phyloP scores from a whole-genome alignment of 768 basidiomycete species.

The Tulasnella sp. region DNA sequence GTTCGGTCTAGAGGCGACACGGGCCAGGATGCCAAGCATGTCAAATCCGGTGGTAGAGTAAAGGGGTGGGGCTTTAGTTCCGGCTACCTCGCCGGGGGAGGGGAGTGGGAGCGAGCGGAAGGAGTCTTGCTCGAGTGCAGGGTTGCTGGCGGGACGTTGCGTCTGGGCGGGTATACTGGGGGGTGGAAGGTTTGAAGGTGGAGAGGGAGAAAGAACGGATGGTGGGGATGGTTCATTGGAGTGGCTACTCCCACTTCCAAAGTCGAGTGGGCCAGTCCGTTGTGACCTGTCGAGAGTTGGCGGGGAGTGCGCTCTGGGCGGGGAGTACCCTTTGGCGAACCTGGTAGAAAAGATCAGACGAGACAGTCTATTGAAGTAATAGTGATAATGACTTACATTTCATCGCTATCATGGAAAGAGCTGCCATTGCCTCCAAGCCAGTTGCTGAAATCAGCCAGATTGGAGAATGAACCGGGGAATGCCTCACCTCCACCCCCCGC shows the following conservation, averaged over 20 bases:
- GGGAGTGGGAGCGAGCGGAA: neutral
- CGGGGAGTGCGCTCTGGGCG: neutral
- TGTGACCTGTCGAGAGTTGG: neutral
- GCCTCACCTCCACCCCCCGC: constrained; percentile 11
- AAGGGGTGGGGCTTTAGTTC: constrained; percentile 38
- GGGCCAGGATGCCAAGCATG: constrained; percentile 66
- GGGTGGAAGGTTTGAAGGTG: neutral
- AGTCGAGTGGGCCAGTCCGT: neutral
- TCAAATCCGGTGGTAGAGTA: constrained; percentile 93
- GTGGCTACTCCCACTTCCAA: neutral
- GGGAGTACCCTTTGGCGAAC: neutral
- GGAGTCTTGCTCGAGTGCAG: neutral
- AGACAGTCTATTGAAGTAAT: neutral
- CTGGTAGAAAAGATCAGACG: neutral
- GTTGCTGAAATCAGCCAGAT: neutral
- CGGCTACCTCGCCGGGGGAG: neutral
- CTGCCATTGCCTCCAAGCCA: constrained; percentile 1
- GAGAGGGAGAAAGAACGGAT: neutral
- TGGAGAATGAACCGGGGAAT: constrained; percentile 6
- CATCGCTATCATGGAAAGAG: neutral
- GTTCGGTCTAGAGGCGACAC: constrained; percentile 62
- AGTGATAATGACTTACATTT: neutral
- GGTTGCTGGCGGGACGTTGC: neutral
- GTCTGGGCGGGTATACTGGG: neutral
- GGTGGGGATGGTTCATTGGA: too few relatives aligned